These are phyloP conservation scores for Typha latifolia DNA, from an alignment of 176 grass and related monocot species.

Conservation along the genomic window DNA sequence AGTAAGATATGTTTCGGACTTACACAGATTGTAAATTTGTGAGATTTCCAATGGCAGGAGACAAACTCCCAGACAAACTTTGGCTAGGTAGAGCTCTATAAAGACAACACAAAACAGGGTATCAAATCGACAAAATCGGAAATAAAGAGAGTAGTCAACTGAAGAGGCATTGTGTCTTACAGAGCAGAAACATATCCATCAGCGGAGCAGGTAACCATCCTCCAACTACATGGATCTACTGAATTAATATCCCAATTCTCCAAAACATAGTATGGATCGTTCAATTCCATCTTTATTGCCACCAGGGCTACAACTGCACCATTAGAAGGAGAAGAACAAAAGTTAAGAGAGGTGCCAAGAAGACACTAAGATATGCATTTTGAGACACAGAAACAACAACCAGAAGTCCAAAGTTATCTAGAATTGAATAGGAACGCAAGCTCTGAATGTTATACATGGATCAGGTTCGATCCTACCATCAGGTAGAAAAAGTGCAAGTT, in stretches of 20 bases:
- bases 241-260: slow-evolving; percentile 49
- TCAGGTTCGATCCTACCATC: too few species aligned
- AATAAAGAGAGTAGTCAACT: background rate
- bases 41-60: slow-evolving; percentile 53
- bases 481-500: too few species aligned
- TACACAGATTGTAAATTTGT: slow-evolving; percentile 42
- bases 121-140: background rate
- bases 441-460: too few species aligned
- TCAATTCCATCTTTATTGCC: slow-evolving; percentile 45
- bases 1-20: background rate
- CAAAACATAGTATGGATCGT: slow-evolving; percentile 44
- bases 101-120: slow-evolving; percentile 13
- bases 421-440: too few species aligned
- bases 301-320: slow-evolving; percentile 50
- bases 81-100: slow-evolving; percentile 35
- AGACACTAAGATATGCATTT: background rate
- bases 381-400: background rate
- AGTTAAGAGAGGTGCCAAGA: background rate
- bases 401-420: too few species aligned
- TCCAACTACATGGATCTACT: slow-evolving; percentile 65
- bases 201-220: slow-evolving; percentile 45
- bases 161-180: slow-evolving; percentile 17
- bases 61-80: slow-evolving; percentile 55
- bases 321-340: background rate
- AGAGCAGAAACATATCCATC: slow-evolving; percentile 36